Evolutionary conservation across 345 rosid genomes (phyloP).

Genomic region (Corymbia maculata): DNA sequence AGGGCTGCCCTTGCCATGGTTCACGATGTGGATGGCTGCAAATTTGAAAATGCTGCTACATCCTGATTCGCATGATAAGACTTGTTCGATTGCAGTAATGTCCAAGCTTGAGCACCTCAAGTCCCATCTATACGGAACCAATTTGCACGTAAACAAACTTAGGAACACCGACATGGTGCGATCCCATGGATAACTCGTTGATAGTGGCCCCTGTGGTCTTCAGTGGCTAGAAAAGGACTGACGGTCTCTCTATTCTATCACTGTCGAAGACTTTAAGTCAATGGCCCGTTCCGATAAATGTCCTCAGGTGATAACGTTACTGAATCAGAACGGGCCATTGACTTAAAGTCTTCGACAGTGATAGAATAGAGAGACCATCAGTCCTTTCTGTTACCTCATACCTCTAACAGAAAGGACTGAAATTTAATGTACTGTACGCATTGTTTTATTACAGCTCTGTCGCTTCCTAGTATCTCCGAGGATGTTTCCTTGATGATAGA

Average conservation of each 20-base stretch:
- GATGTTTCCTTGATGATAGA: background rate
- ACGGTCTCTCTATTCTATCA: background rate
- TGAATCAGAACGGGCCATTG: too few relatives aligned
- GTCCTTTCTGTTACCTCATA: too few relatives aligned
- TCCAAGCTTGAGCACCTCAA: too few relatives aligned
- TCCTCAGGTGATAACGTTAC: background rate
- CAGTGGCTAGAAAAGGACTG: background rate
- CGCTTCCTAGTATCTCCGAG: background rate
- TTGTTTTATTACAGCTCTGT: background rate
- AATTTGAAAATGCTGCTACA: too few relatives aligned
- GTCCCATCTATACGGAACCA: too few relatives aligned
- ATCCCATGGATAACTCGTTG: background rate
- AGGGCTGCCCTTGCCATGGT: background rate
- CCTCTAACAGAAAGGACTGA: background rate
- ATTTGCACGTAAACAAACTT: too few relatives aligned
- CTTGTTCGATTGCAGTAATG: too few relatives aligned
- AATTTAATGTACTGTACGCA: background rate
- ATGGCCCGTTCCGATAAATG: background rate
- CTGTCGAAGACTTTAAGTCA: background rate
- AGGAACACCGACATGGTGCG: too few relatives aligned
- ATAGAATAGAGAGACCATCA: background rate
- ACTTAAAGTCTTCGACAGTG: background rate
- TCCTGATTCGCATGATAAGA: rapidly evolving
- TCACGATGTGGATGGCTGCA: background rate
- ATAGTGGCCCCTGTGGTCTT: background rate